Base-by-base conservation (phyloP, 257 asterid species). In the Solanum acaule region DNA sequence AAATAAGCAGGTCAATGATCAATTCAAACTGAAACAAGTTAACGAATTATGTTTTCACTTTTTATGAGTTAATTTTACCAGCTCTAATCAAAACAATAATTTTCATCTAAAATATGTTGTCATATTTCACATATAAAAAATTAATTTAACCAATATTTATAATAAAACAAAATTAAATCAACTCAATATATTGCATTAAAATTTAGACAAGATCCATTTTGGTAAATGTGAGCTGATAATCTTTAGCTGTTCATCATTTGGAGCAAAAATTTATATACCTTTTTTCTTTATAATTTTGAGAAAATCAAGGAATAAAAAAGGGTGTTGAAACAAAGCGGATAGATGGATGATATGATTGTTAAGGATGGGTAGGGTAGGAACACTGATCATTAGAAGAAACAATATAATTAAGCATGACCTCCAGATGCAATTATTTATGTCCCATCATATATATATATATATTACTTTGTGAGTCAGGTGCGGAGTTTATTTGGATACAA, bases 341-440 rank as follows among this genome's bases (percentile, higher is more conserved):
- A 49, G 18, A 81, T 76, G 59, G 83, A 46, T 79, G 85, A 79
- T 46, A 81, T 81, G 86, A 81, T 81, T 46, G 86, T 46, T 81
- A 18, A 81, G 70, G 68, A 81, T 81, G 70, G 29, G 42, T 27
- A 34, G 29, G 8, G 70, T 49, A 49, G 70, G 70, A 38, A 81
- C 29, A 46, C 6, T 46, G 29, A 81, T 81, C 70, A 81, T 81
- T 81, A 9, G 86, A 18, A 23, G 31, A 81, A 81, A 49, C 86
- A 81, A 81, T 49, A 79, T 79, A 81, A 81, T 81, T 81, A 81
- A 49, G 86, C 86, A 81, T 81, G 86, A 81, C 86, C 86, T 81
- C 31, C 20, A 81, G 0, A 15, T 46, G 68, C 86, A 46, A 81
- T 81, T 81, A 81, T 81, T 44, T 81, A 46, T 81, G 85, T 10